Conservation (phyloP, 2,329 filamentous ascomycete genomes). For the Sphaceloma murrayae region DNA sequence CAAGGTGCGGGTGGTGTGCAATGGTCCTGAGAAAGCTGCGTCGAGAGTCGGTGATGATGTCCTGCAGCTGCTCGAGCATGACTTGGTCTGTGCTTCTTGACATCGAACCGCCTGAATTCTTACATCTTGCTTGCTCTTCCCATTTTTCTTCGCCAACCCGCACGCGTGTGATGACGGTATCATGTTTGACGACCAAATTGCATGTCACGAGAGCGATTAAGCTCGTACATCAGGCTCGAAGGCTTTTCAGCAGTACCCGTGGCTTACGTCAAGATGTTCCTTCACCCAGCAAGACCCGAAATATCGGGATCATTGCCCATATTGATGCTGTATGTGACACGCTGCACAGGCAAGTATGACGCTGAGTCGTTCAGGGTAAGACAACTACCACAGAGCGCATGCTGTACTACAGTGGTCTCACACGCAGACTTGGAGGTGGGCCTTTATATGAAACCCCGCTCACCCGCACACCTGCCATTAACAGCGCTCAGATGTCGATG, state of each 20-base stretch:
- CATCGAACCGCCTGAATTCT: too few relatives aligned
- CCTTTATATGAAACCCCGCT: too few relatives aligned
- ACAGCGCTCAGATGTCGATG: slow-evolving; percentile 62
- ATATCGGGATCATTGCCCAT: slow-evolving; percentile 97
- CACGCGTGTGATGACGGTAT: slow-evolving; percentile 3
- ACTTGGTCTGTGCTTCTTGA: slow-evolving; percentile 10
- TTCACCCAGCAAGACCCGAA: slow-evolving; percentile 50
- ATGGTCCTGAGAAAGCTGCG: slow-evolving; percentile 7
- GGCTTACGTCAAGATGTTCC: slow-evolving; percentile 12
- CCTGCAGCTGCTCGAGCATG: slow-evolving; percentile 5
- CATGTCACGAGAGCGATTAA: not conserved
- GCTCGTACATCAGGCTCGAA: not conserved
- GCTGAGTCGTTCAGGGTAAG: slow-evolving; percentile 54
- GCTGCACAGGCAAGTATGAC: not conserved
- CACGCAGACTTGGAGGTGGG: slow-evolving; percentile 66
- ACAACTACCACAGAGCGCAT: slow-evolving; percentile 98
- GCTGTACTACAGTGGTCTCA: slow-evolving; percentile 92
- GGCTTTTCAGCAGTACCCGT: not conserved
- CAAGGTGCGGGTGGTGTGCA: not conserved
- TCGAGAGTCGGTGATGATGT: slow-evolving; percentile 10
- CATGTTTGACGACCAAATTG: not conserved
- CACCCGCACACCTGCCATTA: not conserved
- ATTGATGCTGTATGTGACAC: slow-evolving; percentile 65
- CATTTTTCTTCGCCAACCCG: slow-evolving; percentile 4
- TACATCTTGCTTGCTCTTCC: slow-evolving; percentile 17